Evolutionary conservation across 1,139 yeast species (phyloP), one percentile per base, ranked within the genome.

Genomic region (Taphrina populina): DNA sequence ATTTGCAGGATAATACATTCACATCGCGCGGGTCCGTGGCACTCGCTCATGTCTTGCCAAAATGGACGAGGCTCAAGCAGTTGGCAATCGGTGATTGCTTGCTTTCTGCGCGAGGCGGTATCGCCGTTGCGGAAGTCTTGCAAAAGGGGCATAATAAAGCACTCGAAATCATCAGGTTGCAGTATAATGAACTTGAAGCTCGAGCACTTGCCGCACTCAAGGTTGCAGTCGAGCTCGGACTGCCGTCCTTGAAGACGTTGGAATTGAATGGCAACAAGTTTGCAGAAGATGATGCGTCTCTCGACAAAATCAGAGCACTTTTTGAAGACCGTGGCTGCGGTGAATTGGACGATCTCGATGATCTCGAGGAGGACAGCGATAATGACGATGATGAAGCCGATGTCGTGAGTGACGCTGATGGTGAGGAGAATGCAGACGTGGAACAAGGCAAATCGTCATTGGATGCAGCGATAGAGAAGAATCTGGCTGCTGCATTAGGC

Each of bases 261-360:
- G 97, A 94, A 73, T 77, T 92, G 62, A 92, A 92, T 65, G 99
- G 99, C 67, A 92, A 92, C 72, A 77, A 86, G 67, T 84, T 92
- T 60, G 82, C 84, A 46, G 95, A 88, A 64, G 96, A 88, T 63
- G 76, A 81, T 34, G 78, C 77, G 44, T 69, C 79, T 20, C 71
- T 83, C 47, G 79, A 77, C 41, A 72, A 73, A 51, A 77, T 92
- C 60, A 73, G 71, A 54, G 79, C 74, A 21, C 69, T 84, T 20
- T 88, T 92, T 63, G 87, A 82, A 61, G 78, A 76, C 40, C 80
- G 88, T 66, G 94, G 90, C 0, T 70, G 73, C 59, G 95, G 96
- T 58, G 94, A 84, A 68, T 70, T 92, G 29, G 96, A 88, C 65
- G 96, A 88, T 64, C 76, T 88, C 59, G 97, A 92, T 65, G 98